These are phyloP conservation scores for Symbiodinium natans DNA, from an alignment of 73 alveolate species.

Conservation along the genomic window DNA sequence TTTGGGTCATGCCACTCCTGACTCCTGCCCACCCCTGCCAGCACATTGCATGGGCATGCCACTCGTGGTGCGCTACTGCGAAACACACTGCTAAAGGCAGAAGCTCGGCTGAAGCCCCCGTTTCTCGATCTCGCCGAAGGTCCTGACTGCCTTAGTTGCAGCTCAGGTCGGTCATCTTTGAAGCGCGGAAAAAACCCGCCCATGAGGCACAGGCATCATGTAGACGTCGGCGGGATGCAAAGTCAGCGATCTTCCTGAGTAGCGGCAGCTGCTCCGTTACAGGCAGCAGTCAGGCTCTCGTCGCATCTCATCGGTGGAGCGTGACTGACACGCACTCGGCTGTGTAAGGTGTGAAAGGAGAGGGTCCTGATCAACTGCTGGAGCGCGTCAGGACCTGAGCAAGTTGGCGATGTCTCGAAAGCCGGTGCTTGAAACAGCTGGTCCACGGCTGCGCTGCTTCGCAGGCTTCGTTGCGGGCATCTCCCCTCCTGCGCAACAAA, in stretches of 20 bases:
- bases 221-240: conserved; percentile 73
- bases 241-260: conserved; percentile 50
- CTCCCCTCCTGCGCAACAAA: background rate
- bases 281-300: too few species aligned
- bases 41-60: too few species aligned
- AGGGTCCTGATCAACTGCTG: background rate
- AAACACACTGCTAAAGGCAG: background rate
- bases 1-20: background rate
- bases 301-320: too few species aligned
- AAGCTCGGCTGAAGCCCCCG: conserved; percentile 33
- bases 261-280: conserved; percentile 19
- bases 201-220: background rate
- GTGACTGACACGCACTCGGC: too few species aligned
- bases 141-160: conserved; percentile 8
- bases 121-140: conserved; percentile 21
- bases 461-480: background rate
- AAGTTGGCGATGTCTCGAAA: too few species aligned
- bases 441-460: background rate
- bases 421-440: too few species aligned
- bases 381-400: background rate
- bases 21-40: too few species aligned
- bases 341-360: too few species aligned
- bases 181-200: too few species aligned
- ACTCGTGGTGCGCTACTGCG: too few species aligned
- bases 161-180: too few species aligned